phyloP scores from a whole-genome alignment of 495 filamentous ascomycete species.

The Penicillium turbatum region DNA sequence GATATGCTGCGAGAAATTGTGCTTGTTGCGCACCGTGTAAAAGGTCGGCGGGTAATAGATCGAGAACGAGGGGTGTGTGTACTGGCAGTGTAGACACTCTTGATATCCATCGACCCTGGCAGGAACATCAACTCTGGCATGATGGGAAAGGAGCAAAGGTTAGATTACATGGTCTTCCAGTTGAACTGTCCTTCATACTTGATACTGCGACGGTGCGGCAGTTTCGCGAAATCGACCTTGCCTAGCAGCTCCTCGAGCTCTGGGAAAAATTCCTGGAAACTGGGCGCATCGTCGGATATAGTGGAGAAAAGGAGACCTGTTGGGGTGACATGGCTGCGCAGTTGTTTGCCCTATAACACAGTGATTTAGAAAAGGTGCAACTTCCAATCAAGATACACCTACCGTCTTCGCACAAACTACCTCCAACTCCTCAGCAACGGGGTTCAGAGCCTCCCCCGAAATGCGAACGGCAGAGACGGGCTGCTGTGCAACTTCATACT shows the following conservation, averaged over 20 bases:
- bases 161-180: constrained; percentile 57
- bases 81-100: constrained; percentile 61
- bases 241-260: constrained; percentile 48
- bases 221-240: constrained; percentile 53
- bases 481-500: constrained; percentile 55
- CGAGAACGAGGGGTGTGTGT: constrained; percentile 58
- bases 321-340: constrained; percentile 47
- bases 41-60: constrained; percentile 56
- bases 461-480: constrained; percentile 42
- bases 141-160: background rate
- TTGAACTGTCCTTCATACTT: constrained; percentile 57
- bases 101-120: constrained; percentile 57
- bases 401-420: constrained; percentile 39
- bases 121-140: background rate
- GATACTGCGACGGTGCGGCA: constrained; percentile 53
- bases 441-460: constrained; percentile 28
- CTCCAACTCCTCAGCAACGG: constrained; percentile 34
- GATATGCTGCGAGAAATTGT: constrained; percentile 56
- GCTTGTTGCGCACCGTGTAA: constrained; percentile 53
- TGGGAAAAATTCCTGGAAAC: constrained; percentile 54
- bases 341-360: constrained; percentile 21
- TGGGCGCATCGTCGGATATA: constrained; percentile 45
- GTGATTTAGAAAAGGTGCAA: background rate
- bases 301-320: constrained; percentile 55
- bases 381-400: background rate